Conservation (phyloP, 768 basidiomycete species). For the Mycena olivaceomarginata region DNA sequence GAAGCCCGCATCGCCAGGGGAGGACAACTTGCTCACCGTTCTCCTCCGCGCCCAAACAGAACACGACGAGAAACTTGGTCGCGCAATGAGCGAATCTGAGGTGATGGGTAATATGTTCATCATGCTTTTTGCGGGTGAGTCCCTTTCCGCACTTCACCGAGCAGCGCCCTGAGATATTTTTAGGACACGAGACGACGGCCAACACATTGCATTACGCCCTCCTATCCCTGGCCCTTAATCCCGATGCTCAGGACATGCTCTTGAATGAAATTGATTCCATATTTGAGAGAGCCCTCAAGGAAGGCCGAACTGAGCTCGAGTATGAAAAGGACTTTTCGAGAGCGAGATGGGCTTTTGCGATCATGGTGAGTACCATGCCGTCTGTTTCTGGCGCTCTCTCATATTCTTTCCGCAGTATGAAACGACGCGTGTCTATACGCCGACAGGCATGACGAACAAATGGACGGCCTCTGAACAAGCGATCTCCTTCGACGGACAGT, state of each 20-base stretch:
- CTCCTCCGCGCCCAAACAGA: conserved; percentile 23
- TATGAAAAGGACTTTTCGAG: conserved; percentile 30
- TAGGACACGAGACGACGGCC: conserved; percentile 41
- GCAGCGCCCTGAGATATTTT: not conserved
- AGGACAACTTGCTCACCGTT: conserved; percentile 35
- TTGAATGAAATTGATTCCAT: conserved; percentile 39
- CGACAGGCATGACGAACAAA: conserved; percentile 40
- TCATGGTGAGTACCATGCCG: conserved; percentile 19
- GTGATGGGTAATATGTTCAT: conserved; percentile 39
- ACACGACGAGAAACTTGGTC: conserved; percentile 10
- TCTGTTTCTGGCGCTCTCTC: not conserved
- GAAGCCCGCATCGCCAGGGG: not conserved
- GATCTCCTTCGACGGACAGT: not conserved
- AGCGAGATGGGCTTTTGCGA: conserved; percentile 12
- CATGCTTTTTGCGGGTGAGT: conserved; percentile 28
- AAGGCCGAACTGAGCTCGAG: conserved; percentile 20
- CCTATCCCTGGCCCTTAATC: conserved; percentile 40
- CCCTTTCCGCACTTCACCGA: not conserved
- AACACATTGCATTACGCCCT: conserved; percentile 41
- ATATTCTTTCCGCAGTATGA: conserved; percentile 11
- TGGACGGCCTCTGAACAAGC: conserved; percentile 7
- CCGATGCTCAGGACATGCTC: conserved; percentile 36
- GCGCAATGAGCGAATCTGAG: conserved; percentile 19
- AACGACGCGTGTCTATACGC: conserved; percentile 29
- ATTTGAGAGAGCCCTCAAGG: conserved; percentile 17